A percentile compares a stretch with the other conserved stretches of the same genome.
Evolutionary conservation across 257 asterid species (phyloP).

Genomic region (Jacaranda mimosifolia): DNA sequence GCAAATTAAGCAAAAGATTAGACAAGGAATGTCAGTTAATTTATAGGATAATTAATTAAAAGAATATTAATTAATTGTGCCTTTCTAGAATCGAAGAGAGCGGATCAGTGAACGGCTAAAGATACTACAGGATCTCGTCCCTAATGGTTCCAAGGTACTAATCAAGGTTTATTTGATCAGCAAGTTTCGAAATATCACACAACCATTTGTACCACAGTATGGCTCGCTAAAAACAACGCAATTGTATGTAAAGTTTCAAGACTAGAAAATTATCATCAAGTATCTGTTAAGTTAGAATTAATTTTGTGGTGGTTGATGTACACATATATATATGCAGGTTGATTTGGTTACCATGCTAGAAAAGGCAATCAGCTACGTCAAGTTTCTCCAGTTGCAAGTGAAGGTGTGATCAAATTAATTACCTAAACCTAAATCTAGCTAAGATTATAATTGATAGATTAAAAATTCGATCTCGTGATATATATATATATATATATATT

Average conservation of each 20-base stretch:
- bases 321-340: constrained; percentile 54
- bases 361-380: constrained; percentile 87
- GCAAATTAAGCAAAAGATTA: constrained; percentile 21
- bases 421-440: neutral
- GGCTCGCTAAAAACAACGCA: neutral
- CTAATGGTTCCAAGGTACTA: constrained; percentile 90
- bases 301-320: neutral
- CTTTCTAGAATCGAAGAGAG: constrained; percentile 78
- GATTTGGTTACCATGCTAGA: constrained; percentile 97
- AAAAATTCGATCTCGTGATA: neutral
- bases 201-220: no score
- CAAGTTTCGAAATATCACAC: neutral
- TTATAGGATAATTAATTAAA: neutral
- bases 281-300: neutral
- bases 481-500: neutral
- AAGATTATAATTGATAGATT: neutral
- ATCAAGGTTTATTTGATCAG: neutral
- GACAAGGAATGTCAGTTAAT: neutral
- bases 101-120: constrained; percentile 88
- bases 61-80: constrained; percentile 3
- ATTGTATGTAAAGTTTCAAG: neutral
- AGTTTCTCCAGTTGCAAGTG: constrained; percentile 93
- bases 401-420: constrained; percentile 52
- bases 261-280: neutral
- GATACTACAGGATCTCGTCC: constrained; percentile 85